Base-by-base conservation (phyloP, 2,329 filamentous ascomycete species). In the Epichloe scottii region DNA sequence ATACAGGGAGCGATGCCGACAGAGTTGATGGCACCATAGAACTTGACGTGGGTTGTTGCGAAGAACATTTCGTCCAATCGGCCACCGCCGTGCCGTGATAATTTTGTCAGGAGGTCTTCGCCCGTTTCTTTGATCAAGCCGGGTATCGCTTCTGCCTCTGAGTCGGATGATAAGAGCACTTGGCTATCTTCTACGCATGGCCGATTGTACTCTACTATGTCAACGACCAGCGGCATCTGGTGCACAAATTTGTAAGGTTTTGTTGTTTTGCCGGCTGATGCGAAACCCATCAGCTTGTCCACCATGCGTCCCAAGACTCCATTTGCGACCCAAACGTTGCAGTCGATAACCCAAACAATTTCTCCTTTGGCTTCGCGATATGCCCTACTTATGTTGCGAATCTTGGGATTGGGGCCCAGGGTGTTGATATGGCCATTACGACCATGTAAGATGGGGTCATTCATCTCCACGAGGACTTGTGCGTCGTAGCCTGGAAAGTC, bases 371-470 rank as follows among this genome's bases (percentile, higher is more conserved):
- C 88, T 63, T 97, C 90, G 30, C 89, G 75, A 63, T 96, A 98
- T 2, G 89, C 90, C 42, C 89, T 80, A 64, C 90, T 96, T 75
- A 97, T 88, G 65, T 98, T 98, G 48, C 93, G 78, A 59, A 98
- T 94, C 72, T 98, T 98, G n/a, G 93, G 93, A 62, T 98, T 98
- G 1, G 93, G 93, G 0, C 94, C 94, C 51, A 97, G 75, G 51
- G 79, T 76, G 55, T 76, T 68, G 47, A 68, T 60, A 45, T 74
- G 68, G 49, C 74, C 75, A 11, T 69, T 66, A 34, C 71, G 60
- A 33, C 75, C 76, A 49, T 80, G 76, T 8, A 95, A 71, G 33
- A 81, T 66, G 0, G 85, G 81, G 63, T 95, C 89, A 53, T 95
- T 85, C 47, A 86, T 79, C 69, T 96, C 91, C 46, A 96, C 74